Conservation (phyloP, 2,329 filamentous ascomycete species). For the Epichloe gansuensis region DNA sequence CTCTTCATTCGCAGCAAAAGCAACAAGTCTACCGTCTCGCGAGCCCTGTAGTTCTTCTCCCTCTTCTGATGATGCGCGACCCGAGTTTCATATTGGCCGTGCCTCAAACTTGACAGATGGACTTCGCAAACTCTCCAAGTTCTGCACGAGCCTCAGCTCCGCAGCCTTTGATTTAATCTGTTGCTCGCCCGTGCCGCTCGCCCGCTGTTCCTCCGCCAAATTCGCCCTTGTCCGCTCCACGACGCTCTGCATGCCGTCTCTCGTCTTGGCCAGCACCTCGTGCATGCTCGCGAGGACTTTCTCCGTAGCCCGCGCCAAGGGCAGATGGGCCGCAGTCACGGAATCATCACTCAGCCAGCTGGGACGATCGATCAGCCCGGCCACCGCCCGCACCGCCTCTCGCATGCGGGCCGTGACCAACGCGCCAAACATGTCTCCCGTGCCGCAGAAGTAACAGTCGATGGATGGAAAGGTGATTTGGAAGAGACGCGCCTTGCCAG, state of each 20-base stretch:
- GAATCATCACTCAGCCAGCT: constrained; percentile 71
- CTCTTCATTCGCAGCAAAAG: too few species aligned
- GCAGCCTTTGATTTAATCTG: constrained; percentile 70
- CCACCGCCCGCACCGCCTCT: constrained; percentile 52
- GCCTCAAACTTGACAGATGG: constrained; percentile 55
- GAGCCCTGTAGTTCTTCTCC: too few species aligned
- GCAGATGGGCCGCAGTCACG: constrained; percentile 57
- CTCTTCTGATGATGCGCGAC: too few species aligned
- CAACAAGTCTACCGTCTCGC: too few species aligned
- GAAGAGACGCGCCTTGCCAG: constrained; percentile 66
- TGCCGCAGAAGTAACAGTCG: constrained; percentile 90
- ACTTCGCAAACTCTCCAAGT: constrained; percentile 53
- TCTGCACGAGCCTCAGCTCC: constrained; percentile 73
- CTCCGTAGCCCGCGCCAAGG: constrained; percentile 71
- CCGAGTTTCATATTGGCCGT: constrained; percentile 28
- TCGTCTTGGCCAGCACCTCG: constrained; percentile 59
- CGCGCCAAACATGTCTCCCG: constrained; percentile 96
- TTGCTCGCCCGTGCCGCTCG: constrained; percentile 45
- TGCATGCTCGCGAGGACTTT: constrained; percentile 92
- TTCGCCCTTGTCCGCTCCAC: constrained; percentile 31
- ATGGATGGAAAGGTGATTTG: constrained; percentile 76
- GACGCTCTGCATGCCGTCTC: constrained; percentile 46
- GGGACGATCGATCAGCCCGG: constrained; percentile 35
- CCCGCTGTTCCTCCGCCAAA: constrained; percentile 31
- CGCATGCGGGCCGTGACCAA: constrained; percentile 78